A percentile compares a stretch with the other conserved stretches of the same genome.
These are phyloP conservation scores for Yarrowia deformans DNA, from an alignment of 805 yeast species.

Conservation along the genomic window DNA sequence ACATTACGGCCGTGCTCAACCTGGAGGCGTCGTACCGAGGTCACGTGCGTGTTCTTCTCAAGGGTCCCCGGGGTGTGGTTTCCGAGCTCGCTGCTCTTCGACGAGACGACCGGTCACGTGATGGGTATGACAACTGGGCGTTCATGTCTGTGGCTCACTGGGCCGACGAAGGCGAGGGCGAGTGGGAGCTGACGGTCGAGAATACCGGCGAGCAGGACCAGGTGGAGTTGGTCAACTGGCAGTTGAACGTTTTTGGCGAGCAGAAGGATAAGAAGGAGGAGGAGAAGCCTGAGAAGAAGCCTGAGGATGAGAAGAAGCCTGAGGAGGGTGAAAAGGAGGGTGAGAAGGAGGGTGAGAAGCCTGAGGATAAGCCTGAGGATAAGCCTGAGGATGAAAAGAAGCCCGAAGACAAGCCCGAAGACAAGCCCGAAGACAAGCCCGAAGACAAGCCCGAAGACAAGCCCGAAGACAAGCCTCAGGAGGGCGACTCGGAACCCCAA, in stretches of 20 bases:
- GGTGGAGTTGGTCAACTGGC: slow-evolving; percentile 68
- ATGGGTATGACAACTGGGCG: slow-evolving; percentile 82
- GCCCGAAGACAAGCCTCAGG: no score
- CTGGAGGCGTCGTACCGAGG: slow-evolving; percentile 74
- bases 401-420: slow-evolving; percentile 50
- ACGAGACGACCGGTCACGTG: slow-evolving; percentile 59
- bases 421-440: no score
- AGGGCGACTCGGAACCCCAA: no score
- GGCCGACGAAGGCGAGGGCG: slow-evolving; percentile 85
- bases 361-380: slow-evolving; percentile 51
- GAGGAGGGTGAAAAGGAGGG: slow-evolving; percentile 47
- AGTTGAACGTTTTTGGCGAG: slow-evolving; percentile 83
- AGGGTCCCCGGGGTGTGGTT: slow-evolving; percentile 76
- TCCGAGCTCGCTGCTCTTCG: slow-evolving; percentile 79
- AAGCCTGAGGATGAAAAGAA: slow-evolving; percentile 27
- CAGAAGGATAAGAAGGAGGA: slow-evolving; percentile 63
- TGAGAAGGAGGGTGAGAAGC: not conserved
- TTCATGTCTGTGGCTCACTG: slow-evolving; percentile 98
- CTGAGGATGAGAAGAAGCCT: slow-evolving; percentile 62
- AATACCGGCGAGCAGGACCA: slow-evolving; percentile 46
- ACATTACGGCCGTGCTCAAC: slow-evolving; percentile 80
- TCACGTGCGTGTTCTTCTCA: slow-evolving; percentile 64
- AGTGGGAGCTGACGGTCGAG: slow-evolving; percentile 75
- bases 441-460: no score
- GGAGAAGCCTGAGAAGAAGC: slow-evolving; percentile 50